A percentile compares a stretch with the other conserved stretches of the same genome.
Evolutionary conservation across 345 rosid species (phyloP).

Genomic region (Firmiana major): DNA sequence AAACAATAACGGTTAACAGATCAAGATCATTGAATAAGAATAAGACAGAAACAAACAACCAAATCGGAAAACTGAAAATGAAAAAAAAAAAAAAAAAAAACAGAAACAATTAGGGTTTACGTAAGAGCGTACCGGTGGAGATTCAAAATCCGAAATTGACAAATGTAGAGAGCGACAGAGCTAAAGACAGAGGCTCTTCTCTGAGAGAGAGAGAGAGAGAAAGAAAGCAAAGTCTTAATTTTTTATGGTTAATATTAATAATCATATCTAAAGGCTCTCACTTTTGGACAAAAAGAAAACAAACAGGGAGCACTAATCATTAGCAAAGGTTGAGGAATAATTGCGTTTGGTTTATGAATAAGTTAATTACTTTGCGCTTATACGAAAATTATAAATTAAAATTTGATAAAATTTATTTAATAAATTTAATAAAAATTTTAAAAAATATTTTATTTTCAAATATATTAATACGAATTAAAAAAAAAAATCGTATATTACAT

Average conservation of each 20-base stretch:
- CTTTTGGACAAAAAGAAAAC: conserved; percentile 12
- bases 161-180: conserved; percentile 17
- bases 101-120: conserved; percentile 32
- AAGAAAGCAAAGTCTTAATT: neutral
- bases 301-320: conserved; percentile 8
- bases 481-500: too few species aligned
- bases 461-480: too few species aligned
- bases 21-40: conserved; percentile 20
- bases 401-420: too few species aligned
- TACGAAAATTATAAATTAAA: too few species aligned
- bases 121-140: conserved; percentile 34
- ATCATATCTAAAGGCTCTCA: conserved; percentile 27
- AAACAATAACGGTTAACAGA: conserved; percentile 26
- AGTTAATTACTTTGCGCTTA: too few species aligned
- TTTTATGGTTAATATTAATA: conserved; percentile 11
- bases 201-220: conserved; percentile 12
- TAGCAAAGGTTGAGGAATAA: conserved; percentile 12
- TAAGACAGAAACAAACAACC: conserved; percentile 6
- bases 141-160: conserved; percentile 22
- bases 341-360: conserved; percentile 11
- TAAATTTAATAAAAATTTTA: too few species aligned
- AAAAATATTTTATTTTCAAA: too few species aligned
- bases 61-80: neutral
- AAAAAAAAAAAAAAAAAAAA: neutral
- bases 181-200: conserved; percentile 12